Evolutionary conservation across 148 eudicot species (phyloP).

Genomic region (Rhododendron vialii): DNA sequence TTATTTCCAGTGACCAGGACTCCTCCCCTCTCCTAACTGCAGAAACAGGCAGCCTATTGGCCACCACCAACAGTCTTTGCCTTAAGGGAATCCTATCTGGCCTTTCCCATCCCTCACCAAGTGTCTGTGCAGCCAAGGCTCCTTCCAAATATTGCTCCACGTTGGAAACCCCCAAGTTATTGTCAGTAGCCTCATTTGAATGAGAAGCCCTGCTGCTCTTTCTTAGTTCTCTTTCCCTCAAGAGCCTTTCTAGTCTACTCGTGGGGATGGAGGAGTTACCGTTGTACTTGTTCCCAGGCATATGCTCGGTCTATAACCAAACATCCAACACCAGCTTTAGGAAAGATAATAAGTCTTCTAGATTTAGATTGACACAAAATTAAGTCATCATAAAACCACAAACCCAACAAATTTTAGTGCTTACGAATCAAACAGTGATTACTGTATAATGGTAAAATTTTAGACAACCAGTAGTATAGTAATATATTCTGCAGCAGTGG

Average conservation of each 20-base stretch:
- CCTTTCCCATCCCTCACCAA: slow-evolving; percentile 43
- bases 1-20: slow-evolving; percentile 83
- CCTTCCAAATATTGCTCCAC: slow-evolving; percentile 58
- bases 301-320: slow-evolving; percentile 37
- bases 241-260: slow-evolving; percentile 51
- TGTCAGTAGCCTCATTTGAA: slow-evolving; percentile 36
- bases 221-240: slow-evolving; percentile 56
- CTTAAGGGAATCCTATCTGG: slow-evolving; percentile 39
- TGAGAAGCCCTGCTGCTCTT: slow-evolving; percentile 33
- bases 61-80: slow-evolving; percentile 80
- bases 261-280: slow-evolving; percentile 36
- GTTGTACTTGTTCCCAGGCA: slow-evolving; percentile 78
- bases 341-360: slow-evolving; percentile 20
- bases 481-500: not conserved
- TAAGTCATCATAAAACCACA: slow-evolving; percentile 6
- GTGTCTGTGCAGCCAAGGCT: slow-evolving; percentile 39
- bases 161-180: slow-evolving; percentile 27
- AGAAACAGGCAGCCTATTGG: slow-evolving; percentile 86
- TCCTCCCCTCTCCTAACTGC: slow-evolving; percentile 89
- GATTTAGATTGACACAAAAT: slow-evolving; percentile 20
- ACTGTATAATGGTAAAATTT: not conserved
- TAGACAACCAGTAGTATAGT: not conserved
- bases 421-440: not conserved
- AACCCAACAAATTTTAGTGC: not conserved
- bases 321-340: slow-evolving; percentile 15